These are phyloP conservation scores for Solanum chiquidenum DNA, from an alignment of 257 asterid genomes.

Conservation along the genomic window DNA sequence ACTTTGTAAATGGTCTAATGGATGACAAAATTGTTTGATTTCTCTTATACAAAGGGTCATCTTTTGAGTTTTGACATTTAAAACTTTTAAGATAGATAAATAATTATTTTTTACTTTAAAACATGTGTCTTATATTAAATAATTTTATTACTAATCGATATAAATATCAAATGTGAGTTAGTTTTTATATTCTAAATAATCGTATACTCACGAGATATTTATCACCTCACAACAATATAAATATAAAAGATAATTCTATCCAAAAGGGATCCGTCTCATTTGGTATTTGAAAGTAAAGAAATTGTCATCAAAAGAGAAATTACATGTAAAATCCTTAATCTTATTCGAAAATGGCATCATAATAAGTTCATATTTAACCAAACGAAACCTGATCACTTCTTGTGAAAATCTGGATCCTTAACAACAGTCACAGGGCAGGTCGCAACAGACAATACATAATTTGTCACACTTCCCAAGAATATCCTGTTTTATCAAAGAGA, in stretches of 20 bases:
- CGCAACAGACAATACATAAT: conserved; percentile 47
- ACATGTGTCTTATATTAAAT: neutral
- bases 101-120: no score
- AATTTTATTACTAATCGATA: no score
- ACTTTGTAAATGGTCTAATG: no score
- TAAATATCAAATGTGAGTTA: no score
- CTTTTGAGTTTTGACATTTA: neutral
- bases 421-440: conserved; percentile 71
- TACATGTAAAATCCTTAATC: neutral
- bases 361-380: neutral
- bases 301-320: neutral
- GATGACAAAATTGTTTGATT: neutral
- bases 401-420: conserved; percentile 52
- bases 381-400: conserved; percentile 18
- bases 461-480: conserved; percentile 67
- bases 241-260: neutral
- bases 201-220: neutral
- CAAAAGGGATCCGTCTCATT: neutral
- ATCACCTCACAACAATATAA: fast-evolving
- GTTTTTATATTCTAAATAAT: neutral
- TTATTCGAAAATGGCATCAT: neutral
- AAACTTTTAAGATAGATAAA: neutral
- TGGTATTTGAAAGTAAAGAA: neutral
- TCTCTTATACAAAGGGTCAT: neutral
- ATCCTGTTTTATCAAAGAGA: conserved; percentile 32